Percentiles rank a stretch among this genome's conserved stretches.
Evolutionary conservation across 1,284 basidiomycete species (phyloP).

Genomic region (Cystobasidium slooffiae): DNA sequence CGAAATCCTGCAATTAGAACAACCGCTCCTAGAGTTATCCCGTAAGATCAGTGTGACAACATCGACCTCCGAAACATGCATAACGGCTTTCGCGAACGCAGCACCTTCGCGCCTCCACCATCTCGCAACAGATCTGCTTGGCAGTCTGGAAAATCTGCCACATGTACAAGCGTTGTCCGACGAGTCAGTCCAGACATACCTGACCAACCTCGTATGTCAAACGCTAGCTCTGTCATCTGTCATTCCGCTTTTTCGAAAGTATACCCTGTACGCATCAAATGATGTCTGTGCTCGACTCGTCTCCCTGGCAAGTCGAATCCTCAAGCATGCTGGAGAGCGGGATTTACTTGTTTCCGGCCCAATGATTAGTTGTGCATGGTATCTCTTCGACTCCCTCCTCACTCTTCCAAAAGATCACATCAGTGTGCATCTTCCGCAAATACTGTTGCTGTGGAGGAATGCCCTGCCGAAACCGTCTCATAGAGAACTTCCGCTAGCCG

Average conservation of each 20-base stretch:
- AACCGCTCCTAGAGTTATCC: too few species aligned
- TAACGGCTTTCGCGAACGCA: too few species aligned
- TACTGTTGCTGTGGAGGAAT: constrained; percentile 94
- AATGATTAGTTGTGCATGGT: constrained; percentile 95
- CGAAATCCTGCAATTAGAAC: too few species aligned
- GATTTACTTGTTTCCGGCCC: constrained; percentile 78
- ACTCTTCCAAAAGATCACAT: constrained; percentile 92
- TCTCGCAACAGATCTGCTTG: too few species aligned
- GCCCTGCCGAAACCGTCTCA: constrained; percentile 90
- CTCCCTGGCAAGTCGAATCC: constrained; percentile 83
- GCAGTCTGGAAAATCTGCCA: too few species aligned
- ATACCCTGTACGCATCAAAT: constrained; percentile 92
- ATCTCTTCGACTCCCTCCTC: constrained; percentile 85
- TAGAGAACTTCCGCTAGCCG: constrained; percentile 71
- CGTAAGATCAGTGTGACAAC: too few species aligned
- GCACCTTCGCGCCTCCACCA: too few species aligned
- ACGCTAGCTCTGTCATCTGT: constrained; percentile 86
- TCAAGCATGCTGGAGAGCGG: constrained; percentile 89
- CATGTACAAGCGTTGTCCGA: too few species aligned
- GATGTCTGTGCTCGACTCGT: constrained; percentile 89
- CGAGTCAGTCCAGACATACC: neutral
- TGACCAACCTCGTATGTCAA: constrained; percentile 58
- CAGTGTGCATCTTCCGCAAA: constrained; percentile 84
- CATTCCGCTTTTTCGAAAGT: constrained; percentile 79
- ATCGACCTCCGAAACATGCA: too few species aligned